Base-by-base conservation (phyloP, 2,329 filamentous ascomycete species). In the Venturia carpophila region DNA sequence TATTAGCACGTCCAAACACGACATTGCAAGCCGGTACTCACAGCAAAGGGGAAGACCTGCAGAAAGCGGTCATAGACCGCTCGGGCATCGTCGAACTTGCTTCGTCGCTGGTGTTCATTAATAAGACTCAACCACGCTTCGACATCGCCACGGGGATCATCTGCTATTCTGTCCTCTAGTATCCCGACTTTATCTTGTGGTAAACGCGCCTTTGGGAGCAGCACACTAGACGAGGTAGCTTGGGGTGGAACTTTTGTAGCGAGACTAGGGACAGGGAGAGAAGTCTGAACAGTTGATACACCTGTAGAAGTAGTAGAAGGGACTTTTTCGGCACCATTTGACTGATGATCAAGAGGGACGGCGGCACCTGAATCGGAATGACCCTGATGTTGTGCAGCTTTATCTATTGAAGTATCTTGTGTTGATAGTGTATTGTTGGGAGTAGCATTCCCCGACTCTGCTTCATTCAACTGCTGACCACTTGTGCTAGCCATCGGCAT, bases 101-200 rank as follows among this genome's bases (percentile, higher is more conserved):
- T 89, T 71, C 89, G 90, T 71, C 85, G 87, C 70, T 88, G 88
- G 75, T 96, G 86, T 74, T 97, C 91, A 69, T 85, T 84, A 73
- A 99, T 93, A 73, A 99, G 82, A 69, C 85, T 84, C 71, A 95
- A 79, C 94, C 94, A 99, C 41, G 93, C 91, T 74, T 94, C 90
- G 76, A 94, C 85, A 71, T 97, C 92, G 72, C 93, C 94, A 71
- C 91, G 89, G 19, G 93, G 90, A 73, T 99, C 94, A 72, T 97
- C 90, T 74, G 89, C 88, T 75, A 97, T 89, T 73, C 93, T 87
- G 75, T 94, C 90, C 79, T 99, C 93, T 72, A 97, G 82, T 66
- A 92, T 84, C 66, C 88, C 87, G 70, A 93, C 82, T 69, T 84
- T 84, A 77, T 96, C 89, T 77, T 88, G 84, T 65, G 88, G 85